A percentile compares a stretch with the other conserved stretches of the same genome.
Evolutionary conservation across 192 early-diverging fungal species (phyloP).

Genomic region (Coemansia sp.): DNA sequence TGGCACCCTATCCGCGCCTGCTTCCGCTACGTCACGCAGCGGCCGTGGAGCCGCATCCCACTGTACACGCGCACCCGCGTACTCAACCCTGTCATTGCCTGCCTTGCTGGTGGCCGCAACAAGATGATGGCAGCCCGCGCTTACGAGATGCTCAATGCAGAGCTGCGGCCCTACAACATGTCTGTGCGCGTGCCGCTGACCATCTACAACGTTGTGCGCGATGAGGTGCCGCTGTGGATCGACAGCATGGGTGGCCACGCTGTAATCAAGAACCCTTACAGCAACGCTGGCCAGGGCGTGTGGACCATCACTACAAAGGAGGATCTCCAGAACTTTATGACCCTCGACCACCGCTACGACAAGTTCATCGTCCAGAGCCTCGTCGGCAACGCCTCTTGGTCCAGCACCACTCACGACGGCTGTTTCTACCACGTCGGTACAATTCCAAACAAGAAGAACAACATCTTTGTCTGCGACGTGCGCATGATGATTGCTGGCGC

Average conservation of each 20-base stretch:
- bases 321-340: constrained; percentile 77
- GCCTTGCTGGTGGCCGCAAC: constrained; percentile 86
- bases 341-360: constrained; percentile 79
- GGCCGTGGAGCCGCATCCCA: constrained; percentile 87
- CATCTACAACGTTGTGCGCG: constrained; percentile 79
- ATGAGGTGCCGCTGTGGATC: constrained; percentile 81
- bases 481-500: constrained; percentile 87
- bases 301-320: constrained; percentile 83
- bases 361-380: constrained; percentile 91
- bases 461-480: constrained; percentile 82
- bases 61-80: constrained; percentile 75
- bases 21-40: constrained; percentile 88
- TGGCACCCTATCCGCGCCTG: constrained; percentile 88
- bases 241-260: constrained; percentile 86
- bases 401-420: constrained; percentile 69
- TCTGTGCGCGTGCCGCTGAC: constrained; percentile 79
- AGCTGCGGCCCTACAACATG: constrained; percentile 70
- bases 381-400: constrained; percentile 87
- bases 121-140: constrained; percentile 90
- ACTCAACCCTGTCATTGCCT: constrained; percentile 81
- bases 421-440: constrained; percentile 91
- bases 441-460: constrained; percentile 88
- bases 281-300: constrained; percentile 87
- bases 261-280: constrained; percentile 85
- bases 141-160: constrained; percentile 84